phyloP scores from a whole-genome alignment of 441 rosid genomes.

The Populus hybrid region DNA sequence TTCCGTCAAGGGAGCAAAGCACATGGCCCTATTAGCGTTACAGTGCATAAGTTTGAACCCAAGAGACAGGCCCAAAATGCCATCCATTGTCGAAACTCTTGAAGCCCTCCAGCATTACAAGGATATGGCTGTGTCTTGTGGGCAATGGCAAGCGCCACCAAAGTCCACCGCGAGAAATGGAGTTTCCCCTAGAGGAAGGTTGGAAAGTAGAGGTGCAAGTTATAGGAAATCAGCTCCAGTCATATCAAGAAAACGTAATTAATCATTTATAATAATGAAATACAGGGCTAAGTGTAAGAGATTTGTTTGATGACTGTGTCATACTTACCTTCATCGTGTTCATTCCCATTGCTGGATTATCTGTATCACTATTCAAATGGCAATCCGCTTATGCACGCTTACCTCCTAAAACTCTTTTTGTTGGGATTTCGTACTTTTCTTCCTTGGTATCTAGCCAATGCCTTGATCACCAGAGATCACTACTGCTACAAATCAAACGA shows the following conservation, averaged over 20 bases:
- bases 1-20: constrained; percentile 66
- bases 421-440: no score
- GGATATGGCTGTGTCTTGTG: constrained; percentile 79
- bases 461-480: no score
- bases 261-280: background rate
- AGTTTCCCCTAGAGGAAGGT: constrained; percentile 25
- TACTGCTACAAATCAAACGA: no score
- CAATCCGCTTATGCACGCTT: no score
- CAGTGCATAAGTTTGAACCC: constrained; percentile 65
- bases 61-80: constrained; percentile 75
- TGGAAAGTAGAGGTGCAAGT: constrained; percentile 28
- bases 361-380: no score
- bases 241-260: constrained; percentile 22
- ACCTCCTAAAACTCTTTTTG: no score
- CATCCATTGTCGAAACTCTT: constrained; percentile 46
- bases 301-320: no score
- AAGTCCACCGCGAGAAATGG: constrained; percentile 30
- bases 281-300: background rate
- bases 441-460: no score
- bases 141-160: constrained; percentile 65
- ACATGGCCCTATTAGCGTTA: constrained; percentile 43
- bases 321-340: no score
- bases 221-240: constrained; percentile 35
- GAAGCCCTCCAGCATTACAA: constrained; percentile 48
- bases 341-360: no score